phyloP scores from a whole-genome alignment of 2,329 filamentous ascomycete genomes.

The Bipolaris victoriae region DNA sequence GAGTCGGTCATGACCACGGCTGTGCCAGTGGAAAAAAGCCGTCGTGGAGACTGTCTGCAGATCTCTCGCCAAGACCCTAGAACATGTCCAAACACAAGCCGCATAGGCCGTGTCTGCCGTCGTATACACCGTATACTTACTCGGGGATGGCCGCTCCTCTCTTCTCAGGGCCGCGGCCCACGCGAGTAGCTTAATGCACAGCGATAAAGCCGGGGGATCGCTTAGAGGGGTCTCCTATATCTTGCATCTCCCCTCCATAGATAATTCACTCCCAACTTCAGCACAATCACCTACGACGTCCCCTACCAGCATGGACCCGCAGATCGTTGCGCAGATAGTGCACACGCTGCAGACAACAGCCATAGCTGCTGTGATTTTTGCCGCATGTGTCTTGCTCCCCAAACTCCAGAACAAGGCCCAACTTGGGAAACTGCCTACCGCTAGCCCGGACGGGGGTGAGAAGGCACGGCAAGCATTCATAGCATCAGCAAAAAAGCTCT shows the following conservation, averaged over 20 bases:
- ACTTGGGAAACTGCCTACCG: slow-evolving; percentile 34
- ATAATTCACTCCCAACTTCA: background rate
- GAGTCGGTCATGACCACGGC: background rate
- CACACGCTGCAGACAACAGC: slow-evolving; percentile 33
- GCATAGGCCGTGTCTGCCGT: slow-evolving; percentile 9
- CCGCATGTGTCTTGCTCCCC: slow-evolving; percentile 26
- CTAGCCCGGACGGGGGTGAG: slow-evolving; percentile 20
- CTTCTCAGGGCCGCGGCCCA: background rate
- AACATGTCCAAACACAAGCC: background rate
- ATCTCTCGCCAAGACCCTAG: background rate
- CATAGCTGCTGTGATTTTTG: slow-evolving; percentile 35
- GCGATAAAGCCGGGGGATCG: background rate
- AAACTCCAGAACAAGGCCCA: slow-evolving; percentile 30
- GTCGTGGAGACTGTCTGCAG: background rate
- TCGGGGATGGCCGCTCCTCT: background rate
- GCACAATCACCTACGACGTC: background rate
- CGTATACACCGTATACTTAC: slow-evolving; percentile 1
- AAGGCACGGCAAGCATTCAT: slow-evolving; percentile 33
- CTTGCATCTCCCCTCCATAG: background rate
- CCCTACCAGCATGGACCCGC: slow-evolving; percentile 25
- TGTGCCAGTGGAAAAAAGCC: background rate
- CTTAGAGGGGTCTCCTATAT: background rate
- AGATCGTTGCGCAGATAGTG: slow-evolving; percentile 22
- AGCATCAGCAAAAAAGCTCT: slow-evolving; percentile 32
- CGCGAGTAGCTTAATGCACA: background rate